phyloP scores from a whole-genome alignment of 2,329 filamentous ascomycete species.

The Ceratocystis variospora region DNA sequence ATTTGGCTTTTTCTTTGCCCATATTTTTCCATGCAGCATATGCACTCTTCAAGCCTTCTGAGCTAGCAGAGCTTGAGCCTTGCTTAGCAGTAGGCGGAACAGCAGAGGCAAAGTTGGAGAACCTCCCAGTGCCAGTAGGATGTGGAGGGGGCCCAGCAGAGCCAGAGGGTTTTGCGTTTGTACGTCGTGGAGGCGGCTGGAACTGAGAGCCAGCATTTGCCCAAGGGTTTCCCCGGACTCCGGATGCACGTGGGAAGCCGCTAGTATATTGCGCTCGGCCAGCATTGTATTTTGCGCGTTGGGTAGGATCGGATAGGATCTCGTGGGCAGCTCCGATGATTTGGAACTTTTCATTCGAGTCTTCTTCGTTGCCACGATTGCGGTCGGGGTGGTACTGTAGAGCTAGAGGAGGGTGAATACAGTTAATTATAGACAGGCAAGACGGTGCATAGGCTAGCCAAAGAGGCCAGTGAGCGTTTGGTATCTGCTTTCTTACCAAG shows the following conservation, averaged over 20 bases:
- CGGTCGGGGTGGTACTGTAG: conserved; percentile 80
- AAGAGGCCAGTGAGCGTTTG: conserved; percentile 19
- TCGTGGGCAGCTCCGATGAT: conserved; percentile 78
- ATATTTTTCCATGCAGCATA: conserved; percentile 33
- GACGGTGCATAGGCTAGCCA: neutral
- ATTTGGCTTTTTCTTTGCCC: conserved; percentile 22
- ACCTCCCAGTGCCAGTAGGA: conserved; percentile 21
- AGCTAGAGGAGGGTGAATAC: conserved; percentile 36
- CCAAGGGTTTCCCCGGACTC: conserved; percentile 46
- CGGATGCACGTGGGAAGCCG: conserved; percentile 37
- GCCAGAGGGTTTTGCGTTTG: conserved; percentile 21
- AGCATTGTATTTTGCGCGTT: conserved; percentile 41
- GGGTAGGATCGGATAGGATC: conserved; percentile 42
- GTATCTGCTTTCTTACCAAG: conserved; percentile 44
- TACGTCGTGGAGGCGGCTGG: conserved; percentile 36
- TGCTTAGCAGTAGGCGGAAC: conserved; percentile 33
- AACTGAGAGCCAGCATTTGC: conserved; percentile 36
- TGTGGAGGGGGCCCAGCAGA: neutral
- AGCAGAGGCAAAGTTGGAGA: conserved; percentile 29
- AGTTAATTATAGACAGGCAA: neutral
- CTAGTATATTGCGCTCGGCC: conserved; percentile 23
- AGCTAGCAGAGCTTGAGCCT: conserved; percentile 24
- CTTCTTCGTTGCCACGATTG: conserved; percentile 68
- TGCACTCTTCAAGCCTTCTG: conserved; percentile 31
- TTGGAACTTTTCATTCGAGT: conserved; percentile 72